Evolutionary conservation across 768 basidiomycete genomes (phyloP), one percentile per base, ranked within the genome.

Genomic region (Rhodotorula kratochvilovae): DNA sequence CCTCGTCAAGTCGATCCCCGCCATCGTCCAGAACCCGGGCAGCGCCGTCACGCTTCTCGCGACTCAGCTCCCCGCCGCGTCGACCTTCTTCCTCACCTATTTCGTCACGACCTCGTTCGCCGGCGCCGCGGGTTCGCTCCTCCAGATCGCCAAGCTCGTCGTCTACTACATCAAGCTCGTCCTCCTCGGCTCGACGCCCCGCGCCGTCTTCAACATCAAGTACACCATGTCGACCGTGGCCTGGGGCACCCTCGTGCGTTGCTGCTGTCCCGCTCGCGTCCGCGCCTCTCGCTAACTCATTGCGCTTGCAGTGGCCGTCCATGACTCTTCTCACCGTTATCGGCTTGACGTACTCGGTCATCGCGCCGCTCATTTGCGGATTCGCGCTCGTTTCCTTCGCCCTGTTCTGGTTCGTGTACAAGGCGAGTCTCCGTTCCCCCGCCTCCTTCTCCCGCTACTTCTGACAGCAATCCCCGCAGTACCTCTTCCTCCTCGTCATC

Each of bases 321-420:
- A 85, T 88, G 48, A 92, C 93, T 0, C 85, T 96, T 6, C 81
- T 96, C 56, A 85, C 87, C 50, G 89, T 93, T 50, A 93, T 96
- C 80, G 70, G 61, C 7, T 82, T 86, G 67, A 88, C 85, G 4
- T 98, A 97, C 82, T 88, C 87, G 45, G 85, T 93, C 79, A 94
- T 97, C 75, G 88, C 92, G 12, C 94, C 95, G 1, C 84, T 98
- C 78, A 93, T 96, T 82, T 94, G 92, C 73, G 94, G 94, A 15
- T 86, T 98, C 57, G 88, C 90, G 5, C 86, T 86, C 73, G 83
- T 84, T 39, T 87, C 90, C 2, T 96, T 98, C 84, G 87, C 90
- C 80, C 80, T 88, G 55, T 90, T 92, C 81, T 94, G 89, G 80
- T 82, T 87, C 70, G 81, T 91, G 46, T 92, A 90, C 85, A 91